These are phyloP conservation scores for Apodospora peruviana DNA, from an alignment of 495 filamentous ascomycete species.

Conservation along the genomic window DNA sequence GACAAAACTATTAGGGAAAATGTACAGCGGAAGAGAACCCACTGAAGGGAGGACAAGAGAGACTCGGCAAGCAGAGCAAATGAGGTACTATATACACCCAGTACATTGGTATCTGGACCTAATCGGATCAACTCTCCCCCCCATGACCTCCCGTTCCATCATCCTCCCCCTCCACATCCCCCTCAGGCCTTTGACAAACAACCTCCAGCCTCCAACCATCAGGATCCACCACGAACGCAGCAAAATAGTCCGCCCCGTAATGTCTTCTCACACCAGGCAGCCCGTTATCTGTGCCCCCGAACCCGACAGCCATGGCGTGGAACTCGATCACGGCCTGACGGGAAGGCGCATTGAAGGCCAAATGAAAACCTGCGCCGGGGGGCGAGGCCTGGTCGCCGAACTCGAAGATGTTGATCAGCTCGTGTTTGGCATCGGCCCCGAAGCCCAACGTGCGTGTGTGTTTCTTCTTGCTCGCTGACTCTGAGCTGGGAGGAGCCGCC, in stretches of 20 bases:
- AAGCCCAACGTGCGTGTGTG: slow-evolving; percentile 24
- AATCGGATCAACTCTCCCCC: too few relatives aligned
- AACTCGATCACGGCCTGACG: slow-evolving; percentile 32
- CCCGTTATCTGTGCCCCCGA: slow-evolving; percentile 31
- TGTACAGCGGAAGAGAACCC: too few relatives aligned
- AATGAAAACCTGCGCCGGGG: slow-evolving; percentile 25
- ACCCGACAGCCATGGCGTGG: slow-evolving; percentile 26
- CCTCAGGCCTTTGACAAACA: slow-evolving; percentile 21
- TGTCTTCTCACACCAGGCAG: slow-evolving; percentile 29
- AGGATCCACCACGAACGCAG: slow-evolving; percentile 36
- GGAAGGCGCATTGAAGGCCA: slow-evolving; percentile 31
- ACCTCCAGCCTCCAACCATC: slow-evolving; percentile 37
- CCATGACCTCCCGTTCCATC: too few relatives aligned
- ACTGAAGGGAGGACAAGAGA: too few relatives aligned
- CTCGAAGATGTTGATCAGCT: slow-evolving; percentile 31
- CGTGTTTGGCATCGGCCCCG: slow-evolving; percentile 19
- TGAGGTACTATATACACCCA: too few relatives aligned
- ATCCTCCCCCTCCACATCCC: not conserved
- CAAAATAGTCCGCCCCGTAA: slow-evolving; percentile 35
- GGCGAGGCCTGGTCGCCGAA: slow-evolving; percentile 12
- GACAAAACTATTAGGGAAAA: too few relatives aligned
- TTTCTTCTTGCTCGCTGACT: not conserved
- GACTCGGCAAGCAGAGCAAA: too few relatives aligned
- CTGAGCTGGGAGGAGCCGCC: not conserved
- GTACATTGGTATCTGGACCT: too few relatives aligned